Conservation (phyloP, 2,329 filamentous ascomycete genomes). For the Samsoniella hepiali region DNA sequence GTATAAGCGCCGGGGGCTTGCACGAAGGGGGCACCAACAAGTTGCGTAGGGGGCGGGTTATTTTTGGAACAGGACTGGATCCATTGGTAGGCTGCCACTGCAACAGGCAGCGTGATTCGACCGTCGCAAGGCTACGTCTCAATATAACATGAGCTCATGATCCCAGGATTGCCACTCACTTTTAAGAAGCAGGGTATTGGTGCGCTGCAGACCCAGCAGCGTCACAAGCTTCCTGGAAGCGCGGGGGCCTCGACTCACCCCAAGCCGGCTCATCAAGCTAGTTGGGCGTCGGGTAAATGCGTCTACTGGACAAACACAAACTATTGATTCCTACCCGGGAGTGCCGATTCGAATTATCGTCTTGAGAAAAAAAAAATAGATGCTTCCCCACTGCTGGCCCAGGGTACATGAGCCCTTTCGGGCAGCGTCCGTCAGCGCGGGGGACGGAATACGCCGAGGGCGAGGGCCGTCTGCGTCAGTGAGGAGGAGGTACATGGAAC, state of each 20-base stretch:
- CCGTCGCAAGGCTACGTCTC: neutral
- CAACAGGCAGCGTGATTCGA: neutral
- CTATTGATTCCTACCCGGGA: constrained; percentile 1
- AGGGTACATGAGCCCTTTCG: neutral
- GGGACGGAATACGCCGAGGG: neutral
- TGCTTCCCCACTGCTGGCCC: neutral
- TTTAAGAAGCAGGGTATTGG: neutral
- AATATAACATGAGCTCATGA: neutral
- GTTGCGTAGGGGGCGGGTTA: neutral
- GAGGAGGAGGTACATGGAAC: neutral
- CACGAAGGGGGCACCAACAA: neutral
- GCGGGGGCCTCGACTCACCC: neutral
- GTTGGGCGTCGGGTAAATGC: constrained; percentile 5
- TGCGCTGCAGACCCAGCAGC: neutral
- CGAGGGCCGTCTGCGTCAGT: neutral
- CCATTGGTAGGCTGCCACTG: neutral
- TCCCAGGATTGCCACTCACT: neutral
- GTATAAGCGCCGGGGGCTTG: constrained; percentile 10
- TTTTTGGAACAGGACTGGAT: constrained; percentile 5
- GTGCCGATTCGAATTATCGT: neutral
- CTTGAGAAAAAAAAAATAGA: neutral
- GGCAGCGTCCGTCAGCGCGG: neutral
- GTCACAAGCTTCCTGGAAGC: neutral
- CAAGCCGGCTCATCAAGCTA: neutral
- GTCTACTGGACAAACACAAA: neutral